Conservation (phyloP, 495 filamentous ascomycete species). For the Hypomontagnella submonticulosa region DNA sequence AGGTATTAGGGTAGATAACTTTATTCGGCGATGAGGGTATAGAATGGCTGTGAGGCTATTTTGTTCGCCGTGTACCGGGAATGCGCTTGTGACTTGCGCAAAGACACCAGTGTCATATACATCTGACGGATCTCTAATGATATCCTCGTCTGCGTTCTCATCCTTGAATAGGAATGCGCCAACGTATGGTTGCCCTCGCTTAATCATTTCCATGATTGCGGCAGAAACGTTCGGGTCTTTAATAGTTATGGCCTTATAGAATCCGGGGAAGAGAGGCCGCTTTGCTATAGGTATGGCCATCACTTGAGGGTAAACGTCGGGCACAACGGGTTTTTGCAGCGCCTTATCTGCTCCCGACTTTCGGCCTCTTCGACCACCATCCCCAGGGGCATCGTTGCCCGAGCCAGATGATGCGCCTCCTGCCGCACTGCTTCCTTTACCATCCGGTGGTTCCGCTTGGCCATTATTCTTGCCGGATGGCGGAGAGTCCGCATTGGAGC, state of each 20-base stretch:
- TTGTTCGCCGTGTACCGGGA: conserved; percentile 83
- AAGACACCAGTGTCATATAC: conserved; percentile 97
- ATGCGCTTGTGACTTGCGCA: conserved; percentile 95
- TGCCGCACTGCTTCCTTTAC: conserved; percentile 56
- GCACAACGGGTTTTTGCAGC: conserved; percentile 85
- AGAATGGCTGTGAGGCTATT: conserved; percentile 87
- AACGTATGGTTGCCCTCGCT: conserved; percentile 97
- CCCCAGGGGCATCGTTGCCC: conserved; percentile 57
- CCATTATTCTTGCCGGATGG: conserved; percentile 46
- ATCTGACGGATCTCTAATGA: conserved; percentile 86
- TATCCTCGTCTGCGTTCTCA: conserved; percentile 89
- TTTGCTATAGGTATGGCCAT: conserved; percentile 99
- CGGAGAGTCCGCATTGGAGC: conserved; percentile 52
- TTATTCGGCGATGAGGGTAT: conserved; percentile 95
- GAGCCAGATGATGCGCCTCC: conserved; percentile 55
- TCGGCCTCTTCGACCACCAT: conserved; percentile 67
- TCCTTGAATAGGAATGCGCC: conserved; percentile 98
- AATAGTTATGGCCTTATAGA: conserved; percentile 98
- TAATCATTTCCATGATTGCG: conserved; percentile 96
- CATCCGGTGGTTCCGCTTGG: conserved; percentile 55
- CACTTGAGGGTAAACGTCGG: conserved; percentile 96
- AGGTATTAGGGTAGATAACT: conserved; percentile 81
- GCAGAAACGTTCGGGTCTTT: conserved; percentile 86
- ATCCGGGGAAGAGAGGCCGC: conserved; percentile 94
- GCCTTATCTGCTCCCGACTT: conserved; percentile 74